Evolutionary conservation across 768 basidiomycete species (phyloP).

Genomic region (Auriscalpium orientale): DNA sequence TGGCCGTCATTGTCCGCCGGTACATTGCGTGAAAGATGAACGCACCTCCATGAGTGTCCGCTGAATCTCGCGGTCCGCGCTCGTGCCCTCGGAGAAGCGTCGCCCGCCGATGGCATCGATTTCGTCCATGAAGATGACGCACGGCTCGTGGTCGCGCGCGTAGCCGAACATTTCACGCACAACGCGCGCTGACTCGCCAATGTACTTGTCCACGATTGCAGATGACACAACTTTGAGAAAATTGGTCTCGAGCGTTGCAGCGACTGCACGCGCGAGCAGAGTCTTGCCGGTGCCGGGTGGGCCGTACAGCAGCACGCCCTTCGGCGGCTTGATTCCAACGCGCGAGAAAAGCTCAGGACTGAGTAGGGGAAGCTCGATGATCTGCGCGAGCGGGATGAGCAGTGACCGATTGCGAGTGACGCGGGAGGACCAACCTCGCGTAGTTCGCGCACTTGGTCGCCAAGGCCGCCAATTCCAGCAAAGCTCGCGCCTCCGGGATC

Average conservation of each 20-base stretch:
- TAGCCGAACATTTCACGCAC: constrained; percentile 99
- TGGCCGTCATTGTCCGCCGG: background rate
- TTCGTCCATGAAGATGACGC: constrained; percentile 98
- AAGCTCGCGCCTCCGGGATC: constrained; percentile 94
- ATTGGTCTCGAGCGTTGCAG: constrained; percentile 91
- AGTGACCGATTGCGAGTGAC: background rate
- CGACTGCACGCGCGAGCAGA: constrained; percentile 87
- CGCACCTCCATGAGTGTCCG: constrained; percentile 93
- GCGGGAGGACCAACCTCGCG: constrained; percentile 62
- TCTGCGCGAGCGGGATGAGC: constrained; percentile 33
- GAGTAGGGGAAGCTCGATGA: constrained; percentile 91
- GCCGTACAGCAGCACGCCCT: constrained; percentile 92
- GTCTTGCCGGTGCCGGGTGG: constrained; percentile 98
- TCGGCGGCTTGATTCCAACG: constrained; percentile 95
- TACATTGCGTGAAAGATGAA: background rate
- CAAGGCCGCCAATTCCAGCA: constrained; percentile 92
- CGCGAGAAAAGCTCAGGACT: constrained; percentile 91
- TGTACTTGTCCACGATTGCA: constrained; percentile 97
- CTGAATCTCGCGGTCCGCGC: constrained; percentile 97
- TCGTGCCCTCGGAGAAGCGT: constrained; percentile 87
- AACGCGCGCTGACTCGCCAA: constrained; percentile 93
- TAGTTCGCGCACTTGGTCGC: constrained; percentile 93
- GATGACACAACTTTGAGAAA: constrained; percentile 98
- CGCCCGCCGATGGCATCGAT: constrained; percentile 96
- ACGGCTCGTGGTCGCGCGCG: constrained; percentile 95